These are phyloP conservation scores for Cucumis hystrix DNA, from an alignment of 306 rosid species.

Conservation along the genomic window DNA sequence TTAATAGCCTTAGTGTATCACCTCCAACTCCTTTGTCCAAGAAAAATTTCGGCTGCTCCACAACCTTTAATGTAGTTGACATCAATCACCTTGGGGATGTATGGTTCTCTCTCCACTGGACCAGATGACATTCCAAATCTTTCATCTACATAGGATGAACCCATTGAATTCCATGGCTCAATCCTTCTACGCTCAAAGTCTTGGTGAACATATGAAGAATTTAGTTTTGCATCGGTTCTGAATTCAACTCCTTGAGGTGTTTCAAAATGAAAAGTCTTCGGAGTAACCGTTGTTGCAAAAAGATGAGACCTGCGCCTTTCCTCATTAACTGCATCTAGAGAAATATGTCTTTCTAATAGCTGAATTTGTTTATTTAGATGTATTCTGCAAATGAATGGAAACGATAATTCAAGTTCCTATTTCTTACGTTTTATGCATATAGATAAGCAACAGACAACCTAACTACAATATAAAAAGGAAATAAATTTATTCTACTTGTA, in stretches of 20 bases:
- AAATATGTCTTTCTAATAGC: slow-evolving; percentile 55
- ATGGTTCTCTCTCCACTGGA: slow-evolving; percentile 65
- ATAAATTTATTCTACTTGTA: not conserved
- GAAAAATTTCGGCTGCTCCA: slow-evolving; percentile 66
- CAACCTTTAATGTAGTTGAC: slow-evolving; percentile 85
- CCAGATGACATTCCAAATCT: slow-evolving; percentile 35
- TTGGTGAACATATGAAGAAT: slow-evolving; percentile 37
- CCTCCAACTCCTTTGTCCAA: slow-evolving; percentile 85
- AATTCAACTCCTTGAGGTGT: slow-evolving; percentile 51
- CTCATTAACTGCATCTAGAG: slow-evolving; percentile 31
- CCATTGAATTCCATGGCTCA: slow-evolving; percentile 23
- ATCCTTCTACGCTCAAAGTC: slow-evolving; percentile 32
- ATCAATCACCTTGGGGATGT: slow-evolving; percentile 62
- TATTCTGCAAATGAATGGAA: slow-evolving; percentile 37
- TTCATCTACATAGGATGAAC: slow-evolving; percentile 41
- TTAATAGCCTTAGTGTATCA: slow-evolving; percentile 19
- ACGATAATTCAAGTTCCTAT: slow-evolving; percentile 4
- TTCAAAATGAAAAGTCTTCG: slow-evolving; percentile 42
- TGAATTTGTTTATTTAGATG: slow-evolving; percentile 79
- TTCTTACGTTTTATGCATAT: not conserved
- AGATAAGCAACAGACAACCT: not conserved
- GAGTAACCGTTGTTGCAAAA: slow-evolving; percentile 46
- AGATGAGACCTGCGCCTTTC: slow-evolving; percentile 67
- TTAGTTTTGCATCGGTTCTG: slow-evolving; percentile 33
- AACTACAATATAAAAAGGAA: not conserved